Evolutionary conservation across 495 filamentous ascomycete species (phyloP).

Genomic region (Terfezia boudieri): DNA sequence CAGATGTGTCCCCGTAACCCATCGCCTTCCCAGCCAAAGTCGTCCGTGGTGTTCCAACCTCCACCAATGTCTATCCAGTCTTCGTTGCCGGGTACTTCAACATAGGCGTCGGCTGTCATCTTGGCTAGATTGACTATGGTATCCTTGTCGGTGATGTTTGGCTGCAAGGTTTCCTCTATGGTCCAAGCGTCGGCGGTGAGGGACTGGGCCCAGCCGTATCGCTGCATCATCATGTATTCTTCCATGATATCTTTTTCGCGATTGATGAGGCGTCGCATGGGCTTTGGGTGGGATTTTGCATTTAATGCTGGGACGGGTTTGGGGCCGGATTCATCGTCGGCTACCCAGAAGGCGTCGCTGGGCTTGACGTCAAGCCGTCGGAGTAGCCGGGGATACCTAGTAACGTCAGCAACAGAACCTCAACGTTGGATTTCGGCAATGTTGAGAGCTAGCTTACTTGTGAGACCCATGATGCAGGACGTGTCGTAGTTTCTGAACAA

Average conservation of each 20-base stretch:
- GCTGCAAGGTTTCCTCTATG: slow-evolving; percentile 52
- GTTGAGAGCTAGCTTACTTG: neutral
- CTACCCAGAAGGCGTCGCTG: slow-evolving; percentile 35
- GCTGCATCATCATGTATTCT: slow-evolving; percentile 39
- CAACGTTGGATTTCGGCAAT: no score
- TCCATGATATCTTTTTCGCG: slow-evolving; percentile 54
- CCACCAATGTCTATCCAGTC: slow-evolving; percentile 70
- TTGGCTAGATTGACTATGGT: slow-evolving; percentile 64
- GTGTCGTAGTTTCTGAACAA: slow-evolving; percentile 51
- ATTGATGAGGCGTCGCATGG: slow-evolving; percentile 62
- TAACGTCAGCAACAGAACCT: neutral
- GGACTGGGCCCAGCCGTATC: slow-evolving; percentile 32
- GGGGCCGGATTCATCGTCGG: slow-evolving; percentile 39
- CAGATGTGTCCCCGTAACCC: slow-evolving; percentile 86
- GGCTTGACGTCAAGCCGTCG: slow-evolving; percentile 46
- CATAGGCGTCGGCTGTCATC: slow-evolving; percentile 78
- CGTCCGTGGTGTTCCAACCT: slow-evolving; percentile 54
- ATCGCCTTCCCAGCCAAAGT: slow-evolving; percentile 81
- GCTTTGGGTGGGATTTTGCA: slow-evolving; percentile 36
- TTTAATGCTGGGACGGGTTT: slow-evolving; percentile 14
- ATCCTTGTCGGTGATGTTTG: slow-evolving; percentile 66
- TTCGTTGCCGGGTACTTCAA: slow-evolving; percentile 39
- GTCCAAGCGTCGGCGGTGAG: slow-evolving; percentile 48
- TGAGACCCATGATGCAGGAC: slow-evolving; percentile 72
- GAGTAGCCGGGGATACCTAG: slow-evolving; percentile 29